These are phyloP conservation scores for Amaranthus tricolor DNA, from an alignment of 179 eudicot species.

Conservation along the genomic window DNA sequence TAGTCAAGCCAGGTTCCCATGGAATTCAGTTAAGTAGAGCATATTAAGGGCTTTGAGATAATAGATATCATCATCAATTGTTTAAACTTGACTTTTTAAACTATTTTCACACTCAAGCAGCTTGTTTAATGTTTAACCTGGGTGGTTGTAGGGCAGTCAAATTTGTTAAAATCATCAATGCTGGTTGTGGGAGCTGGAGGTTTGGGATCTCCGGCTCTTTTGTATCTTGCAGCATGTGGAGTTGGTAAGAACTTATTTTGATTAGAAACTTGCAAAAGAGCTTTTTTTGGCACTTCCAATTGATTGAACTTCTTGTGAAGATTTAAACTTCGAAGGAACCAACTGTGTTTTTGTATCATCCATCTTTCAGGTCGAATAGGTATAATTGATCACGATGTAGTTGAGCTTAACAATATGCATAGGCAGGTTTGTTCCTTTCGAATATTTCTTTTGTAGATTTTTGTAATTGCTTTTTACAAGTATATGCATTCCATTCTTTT, in stretches of 20 bases:
- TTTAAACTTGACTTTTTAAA: background rate
- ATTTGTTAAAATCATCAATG: constrained; percentile 72
- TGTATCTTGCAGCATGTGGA: constrained; percentile 97
- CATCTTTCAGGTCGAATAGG: constrained; percentile 70
- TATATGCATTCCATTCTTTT: constrained; percentile 10
- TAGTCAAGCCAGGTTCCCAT: background rate
- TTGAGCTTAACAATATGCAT: constrained; percentile 96
- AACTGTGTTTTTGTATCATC: background rate
- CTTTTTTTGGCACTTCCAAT: background rate
- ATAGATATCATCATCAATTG: background rate
- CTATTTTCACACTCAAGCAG: background rate
- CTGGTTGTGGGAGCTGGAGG: constrained; percentile 99
- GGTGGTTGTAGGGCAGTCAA: constrained; percentile 62
- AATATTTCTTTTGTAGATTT: background rate
- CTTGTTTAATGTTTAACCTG: constrained; percentile 11
- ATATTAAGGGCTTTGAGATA: background rate
- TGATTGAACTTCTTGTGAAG: background rate
- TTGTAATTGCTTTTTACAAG: background rate
- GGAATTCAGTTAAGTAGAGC: background rate
- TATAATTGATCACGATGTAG: constrained; percentile 96
- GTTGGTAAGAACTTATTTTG: constrained; percentile 50
- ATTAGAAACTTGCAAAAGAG: background rate
- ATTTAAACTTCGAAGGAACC: background rate
- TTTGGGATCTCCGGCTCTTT: constrained; percentile 90
- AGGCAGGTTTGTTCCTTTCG: constrained; percentile 64